Conservation (phyloP, 148 eudicot species). For the Amaranthus cruentus region DNA sequence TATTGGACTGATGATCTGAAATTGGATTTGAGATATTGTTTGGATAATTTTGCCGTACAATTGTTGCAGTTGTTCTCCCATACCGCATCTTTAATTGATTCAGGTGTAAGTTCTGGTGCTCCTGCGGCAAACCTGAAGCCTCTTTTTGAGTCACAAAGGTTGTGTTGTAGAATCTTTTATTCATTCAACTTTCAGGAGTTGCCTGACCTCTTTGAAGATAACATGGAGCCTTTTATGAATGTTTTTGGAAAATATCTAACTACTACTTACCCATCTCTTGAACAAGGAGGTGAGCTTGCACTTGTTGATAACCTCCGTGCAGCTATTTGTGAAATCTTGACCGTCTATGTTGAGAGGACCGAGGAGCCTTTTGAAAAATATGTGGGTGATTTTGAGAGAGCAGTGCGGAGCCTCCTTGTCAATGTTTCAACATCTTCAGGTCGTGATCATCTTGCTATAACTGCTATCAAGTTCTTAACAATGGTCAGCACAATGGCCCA, state of each 20-base stretch:
- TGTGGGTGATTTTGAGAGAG: slow-evolving; percentile 67
- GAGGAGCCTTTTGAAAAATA: slow-evolving; percentile 76
- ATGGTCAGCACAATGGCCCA: slow-evolving; percentile 76
- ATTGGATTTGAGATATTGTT: slow-evolving; percentile 76
- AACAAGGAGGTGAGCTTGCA: slow-evolving; percentile 65
- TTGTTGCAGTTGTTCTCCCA: slow-evolving; percentile 54
- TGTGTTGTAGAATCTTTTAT: slow-evolving; percentile 87
- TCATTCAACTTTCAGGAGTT: slow-evolving; percentile 84
- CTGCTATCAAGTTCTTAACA: slow-evolving; percentile 80
- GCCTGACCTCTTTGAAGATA: slow-evolving; percentile 94
- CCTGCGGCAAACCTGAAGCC: slow-evolving; percentile 37
- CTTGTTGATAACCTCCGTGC: slow-evolving; percentile 80
- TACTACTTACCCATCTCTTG: slow-evolving; percentile 50
- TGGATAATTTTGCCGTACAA: slow-evolving; percentile 74
- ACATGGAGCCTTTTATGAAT: slow-evolving; percentile 81
- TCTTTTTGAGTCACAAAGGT: slow-evolving; percentile 74
- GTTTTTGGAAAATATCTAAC: slow-evolving; percentile 78
- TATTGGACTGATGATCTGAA: slow-evolving; percentile 55
- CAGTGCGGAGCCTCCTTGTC: slow-evolving; percentile 69
- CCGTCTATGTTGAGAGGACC: slow-evolving; percentile 84
- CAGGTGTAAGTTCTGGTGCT: slow-evolving; percentile 41
- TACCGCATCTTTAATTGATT: slow-evolving; percentile 53
- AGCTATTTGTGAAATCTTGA: slow-evolving; percentile 83
- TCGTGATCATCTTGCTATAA: slow-evolving; percentile 77
- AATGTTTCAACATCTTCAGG: slow-evolving; percentile 54